A percentile compares a stretch with the other conserved stretches of the same genome.
Conservation (phyloP, 208 protist genomes). For the Tritrichomonas foetus region DNA sequence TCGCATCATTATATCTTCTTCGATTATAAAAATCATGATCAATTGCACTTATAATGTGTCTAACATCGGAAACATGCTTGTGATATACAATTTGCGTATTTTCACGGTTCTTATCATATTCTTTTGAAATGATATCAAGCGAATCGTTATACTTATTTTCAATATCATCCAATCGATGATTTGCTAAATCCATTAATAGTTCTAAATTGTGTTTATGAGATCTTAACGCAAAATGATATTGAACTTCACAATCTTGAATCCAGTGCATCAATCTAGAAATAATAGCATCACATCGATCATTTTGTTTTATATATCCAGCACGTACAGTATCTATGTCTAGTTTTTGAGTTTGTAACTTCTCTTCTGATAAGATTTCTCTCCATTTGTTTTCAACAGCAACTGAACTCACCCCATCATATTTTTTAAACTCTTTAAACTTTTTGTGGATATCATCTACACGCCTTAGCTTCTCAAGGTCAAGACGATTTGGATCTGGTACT, state of each 20-base stretch:
- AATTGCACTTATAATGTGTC: neutral
- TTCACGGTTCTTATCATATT: neutral
- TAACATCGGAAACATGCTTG: neutral
- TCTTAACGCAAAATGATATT: conserved; percentile 14
- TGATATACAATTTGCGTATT: neutral
- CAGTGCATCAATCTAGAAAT: neutral
- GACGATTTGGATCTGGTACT: too few relatives aligned
- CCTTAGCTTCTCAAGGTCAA: neutral
- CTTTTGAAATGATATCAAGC: neutral
- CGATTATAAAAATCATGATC: neutral
- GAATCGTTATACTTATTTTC: neutral
- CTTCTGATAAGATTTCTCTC: neutral
- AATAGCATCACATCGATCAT: neutral
- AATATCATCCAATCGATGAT: neutral
- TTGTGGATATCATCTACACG: neutral
- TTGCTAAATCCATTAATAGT: neutral
- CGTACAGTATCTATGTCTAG: neutral
- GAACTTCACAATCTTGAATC: neutral
- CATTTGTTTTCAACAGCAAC: conserved; percentile 18
- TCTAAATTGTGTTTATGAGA: conserved; percentile 8
- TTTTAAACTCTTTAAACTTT: conserved; percentile 13
- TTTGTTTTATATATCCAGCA: neutral
- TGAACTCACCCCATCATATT: neutral
- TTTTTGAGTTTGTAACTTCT: neutral
- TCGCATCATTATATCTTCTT: neutral